Base-by-base conservation (phyloP, 495 filamentous ascomycete species). In the Aspergillus cristatus region DNA sequence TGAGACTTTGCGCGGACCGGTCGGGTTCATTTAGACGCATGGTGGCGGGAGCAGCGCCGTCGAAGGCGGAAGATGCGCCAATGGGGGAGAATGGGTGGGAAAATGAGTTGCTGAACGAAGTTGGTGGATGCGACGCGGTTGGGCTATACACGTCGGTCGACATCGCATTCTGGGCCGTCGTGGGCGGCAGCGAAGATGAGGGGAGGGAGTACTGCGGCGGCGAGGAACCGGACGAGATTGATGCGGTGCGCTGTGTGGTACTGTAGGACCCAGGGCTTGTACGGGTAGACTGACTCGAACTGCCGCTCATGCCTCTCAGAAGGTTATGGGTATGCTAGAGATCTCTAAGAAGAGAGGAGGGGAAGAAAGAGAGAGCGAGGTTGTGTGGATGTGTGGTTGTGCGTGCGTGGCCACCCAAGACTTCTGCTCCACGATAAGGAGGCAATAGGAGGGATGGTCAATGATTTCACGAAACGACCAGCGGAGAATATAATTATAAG, bases 91-190 rank as follows among this genome's bases (percentile, higher is more conserved):
- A 66, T 24, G 63, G 60, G 45, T 63, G 58, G 45, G 58, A 48
- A 37, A 64, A 68, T 14, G 64, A 55, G 12, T 50, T 48, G 31
- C 43, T 56, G 54, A 68, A 46, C 45, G 64, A 62, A 20, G 54
- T 39, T 36, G 63, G 44, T 38, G 63, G 47, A 45, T 68, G 66
- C 43, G 64, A 65, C 35, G 60, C 50, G 43, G 51, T 52, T 36
- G 57, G 54, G 48, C 49, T 62, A 44, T 68, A 68, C 54, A 68
- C 64, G 59, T 70, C 66, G 57, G 66, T 63, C 57, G 69, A 61
- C 63, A 70, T 66, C 55, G 62, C 62, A 65, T 72, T 67, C 62
- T 72, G 65, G 53, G 60, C 57, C 52, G 58, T 61, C 45, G 57
- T 62, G 36, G 67, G 58, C 53, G 51, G 51, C 46, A 65, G 62